Base-by-base conservation (phyloP, 148 eudicot species). In the Fagopyrum esculentum region DNA sequence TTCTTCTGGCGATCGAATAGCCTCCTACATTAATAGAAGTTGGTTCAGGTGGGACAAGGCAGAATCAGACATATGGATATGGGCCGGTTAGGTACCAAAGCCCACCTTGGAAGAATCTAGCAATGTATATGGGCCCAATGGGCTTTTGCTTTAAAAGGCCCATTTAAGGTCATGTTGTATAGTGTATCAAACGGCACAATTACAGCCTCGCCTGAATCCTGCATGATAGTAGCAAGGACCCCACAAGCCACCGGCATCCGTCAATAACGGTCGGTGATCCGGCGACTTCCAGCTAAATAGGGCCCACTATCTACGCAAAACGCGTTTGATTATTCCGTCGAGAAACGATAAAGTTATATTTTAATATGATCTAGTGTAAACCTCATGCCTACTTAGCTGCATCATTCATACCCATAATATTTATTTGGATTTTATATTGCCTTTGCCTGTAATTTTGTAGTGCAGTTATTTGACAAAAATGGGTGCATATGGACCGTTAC, bases 261-360 rank as follows among this genome's bases (percentile, higher is more conserved):
- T 35, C 66, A 59, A 17, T 9, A 59, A 10, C 9, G 4, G 11
- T 59, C 43, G 44, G 43, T 29, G 52, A 49, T 8, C 52, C 52
- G 40, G 40, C 40, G 6, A 61, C 40, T 35, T 45, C n/a, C 17
- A 66, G 35, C 8, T 12, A 12, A 43, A 4, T 5, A 8, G 71
- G 71, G 71, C 17, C 71, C 71, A 15, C 47, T 13, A 4, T 1
- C 19, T 6, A 17, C 10, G 46, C 9, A 66, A 66, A 40, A 66
- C 71, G 71, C 71, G 71, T 66, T 66, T 66, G 8, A 30, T 66
- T 29, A 40, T 60, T 60, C 66, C 66, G 66, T 60, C 43, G 69
- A 8, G 45, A 11, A 9, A 61, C 2, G 11, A 29, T n/a, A n/a
- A n/a, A 2, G n/a, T 4, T 56, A 6, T 57, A 4, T 55, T 55